phyloP scores from a whole-genome alignment of 371 early-diverging fungal genomes.

The Mortierella sp. region DNA sequence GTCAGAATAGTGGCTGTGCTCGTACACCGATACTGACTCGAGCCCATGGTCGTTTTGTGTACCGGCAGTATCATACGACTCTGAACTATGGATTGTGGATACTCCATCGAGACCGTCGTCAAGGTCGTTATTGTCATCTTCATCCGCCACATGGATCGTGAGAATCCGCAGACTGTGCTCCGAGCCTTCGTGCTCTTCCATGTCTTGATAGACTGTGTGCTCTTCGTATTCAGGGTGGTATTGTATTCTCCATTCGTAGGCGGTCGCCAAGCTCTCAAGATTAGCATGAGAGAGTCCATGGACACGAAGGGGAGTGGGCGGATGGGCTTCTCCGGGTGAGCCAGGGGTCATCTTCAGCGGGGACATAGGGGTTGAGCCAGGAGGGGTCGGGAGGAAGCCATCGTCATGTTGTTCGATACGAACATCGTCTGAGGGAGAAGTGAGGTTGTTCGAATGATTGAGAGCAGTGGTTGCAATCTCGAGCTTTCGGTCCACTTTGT shows the following conservation, averaged over 20 bases:
- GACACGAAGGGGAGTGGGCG: not conserved
- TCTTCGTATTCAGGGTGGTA: slow-evolving; percentile 31
- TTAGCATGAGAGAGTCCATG: not conserved
- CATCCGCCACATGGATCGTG: slow-evolving; percentile 23
- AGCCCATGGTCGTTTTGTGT: not conserved
- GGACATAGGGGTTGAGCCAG: slow-evolving; percentile 32
- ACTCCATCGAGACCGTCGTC: slow-evolving; percentile 15
- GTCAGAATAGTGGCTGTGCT: not conserved
- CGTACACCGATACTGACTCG: not conserved
- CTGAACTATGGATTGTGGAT: not conserved
- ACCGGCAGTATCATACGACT: not conserved
- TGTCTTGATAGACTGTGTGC: slow-evolving; percentile 28
- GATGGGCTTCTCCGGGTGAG: slow-evolving; percentile 1
- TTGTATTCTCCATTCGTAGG: slow-evolving; percentile 15
- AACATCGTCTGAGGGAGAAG: slow-evolving; percentile 8
- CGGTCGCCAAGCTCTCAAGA: not conserved
- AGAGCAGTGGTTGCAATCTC: not conserved
- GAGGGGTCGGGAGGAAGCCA: slow-evolving; percentile 33
- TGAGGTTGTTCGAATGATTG: not conserved
- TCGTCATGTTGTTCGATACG: slow-evolving; percentile 6
- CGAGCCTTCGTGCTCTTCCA: slow-evolving; percentile 42
- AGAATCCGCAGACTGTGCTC: slow-evolving; percentile 32
- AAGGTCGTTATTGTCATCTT: slow-evolving; percentile 7
- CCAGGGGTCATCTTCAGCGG: slow-evolving; percentile 24
- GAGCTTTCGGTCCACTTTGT: not conserved